Conservation (phyloP, 2,329 filamentous ascomycete genomes). For the Chalara sp. region DNA sequence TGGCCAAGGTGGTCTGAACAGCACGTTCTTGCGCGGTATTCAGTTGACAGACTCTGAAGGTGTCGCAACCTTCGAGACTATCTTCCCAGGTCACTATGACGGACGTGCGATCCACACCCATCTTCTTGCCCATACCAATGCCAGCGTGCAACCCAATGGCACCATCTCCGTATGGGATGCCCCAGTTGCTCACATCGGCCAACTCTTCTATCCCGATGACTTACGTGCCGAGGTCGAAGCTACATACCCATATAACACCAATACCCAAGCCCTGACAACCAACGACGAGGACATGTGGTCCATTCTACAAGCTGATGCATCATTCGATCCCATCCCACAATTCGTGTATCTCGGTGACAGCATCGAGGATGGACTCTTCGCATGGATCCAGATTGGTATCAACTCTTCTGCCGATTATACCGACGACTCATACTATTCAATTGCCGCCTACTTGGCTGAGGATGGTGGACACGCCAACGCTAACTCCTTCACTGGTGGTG, state of each 20-base stretch:
- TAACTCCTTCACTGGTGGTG: not conserved
- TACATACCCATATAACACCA: constrained; percentile 35
- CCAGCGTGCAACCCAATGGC: constrained; percentile 26
- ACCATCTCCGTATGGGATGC: constrained; percentile 35
- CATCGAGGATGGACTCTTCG: constrained; percentile 39
- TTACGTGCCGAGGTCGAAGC: constrained; percentile 41
- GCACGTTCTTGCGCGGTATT: constrained; percentile 32
- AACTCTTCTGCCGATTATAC: constrained; percentile 27
- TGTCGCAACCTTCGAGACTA: constrained; percentile 33
- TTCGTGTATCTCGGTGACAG: constrained; percentile 45
- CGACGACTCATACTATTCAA: constrained; percentile 6
- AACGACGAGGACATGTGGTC: constrained; percentile 39
- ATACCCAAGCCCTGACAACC: constrained; percentile 34
- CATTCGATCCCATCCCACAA: constrained; percentile 45
- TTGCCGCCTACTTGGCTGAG: constrained; percentile 1
- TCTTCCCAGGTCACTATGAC: constrained; percentile 40
- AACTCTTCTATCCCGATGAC: constrained; percentile 52
- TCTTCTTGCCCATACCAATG: constrained; percentile 31
- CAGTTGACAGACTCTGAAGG: constrained; percentile 33
- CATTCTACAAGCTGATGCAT: constrained; percentile 39
- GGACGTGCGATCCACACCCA: constrained; percentile 42
- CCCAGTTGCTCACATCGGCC: constrained; percentile 47
- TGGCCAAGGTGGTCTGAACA: constrained; percentile 21
- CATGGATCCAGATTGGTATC: constrained; percentile 42
- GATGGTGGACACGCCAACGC: not conserved